phyloP scores from a whole-genome alignment of 1,284 basidiomycete genomes.

The Rhodofomes roseus region DNA sequence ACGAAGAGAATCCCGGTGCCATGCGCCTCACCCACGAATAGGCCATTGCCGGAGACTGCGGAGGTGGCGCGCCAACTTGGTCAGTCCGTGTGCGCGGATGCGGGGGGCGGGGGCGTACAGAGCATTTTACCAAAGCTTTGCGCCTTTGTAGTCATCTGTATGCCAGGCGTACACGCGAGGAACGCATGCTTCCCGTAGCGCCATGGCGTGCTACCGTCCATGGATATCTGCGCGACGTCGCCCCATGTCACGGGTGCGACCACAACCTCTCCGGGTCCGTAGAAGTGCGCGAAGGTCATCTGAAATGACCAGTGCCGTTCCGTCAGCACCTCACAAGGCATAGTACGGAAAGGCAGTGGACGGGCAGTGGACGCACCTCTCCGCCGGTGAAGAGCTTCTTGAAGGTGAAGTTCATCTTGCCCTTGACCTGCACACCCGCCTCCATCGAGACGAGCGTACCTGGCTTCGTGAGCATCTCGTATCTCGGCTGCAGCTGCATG shows the following conservation, averaged over 20 bases:
- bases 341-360: too few species aligned
- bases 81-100: background rate
- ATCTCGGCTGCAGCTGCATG: slow-evolving; percentile 25
- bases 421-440: slow-evolving; percentile 27
- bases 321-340: background rate
- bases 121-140: slow-evolving; percentile 29
- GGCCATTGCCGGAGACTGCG: slow-evolving; percentile 31
- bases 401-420: slow-evolving; percentile 29
- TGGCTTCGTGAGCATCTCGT: slow-evolving; percentile 29
- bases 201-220: slow-evolving; percentile 28
- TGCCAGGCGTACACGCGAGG: slow-evolving; percentile 26
- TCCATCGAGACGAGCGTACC: slow-evolving; percentile 34
- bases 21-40: slow-evolving; percentile 25
- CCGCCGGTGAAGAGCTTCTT: slow-evolving; percentile 28
- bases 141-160: slow-evolving; percentile 23
- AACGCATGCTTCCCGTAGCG: slow-evolving; percentile 29
- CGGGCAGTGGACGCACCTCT: slow-evolving; percentile 14
- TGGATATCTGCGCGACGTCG: slow-evolving; percentile 28
- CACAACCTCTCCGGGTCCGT: slow-evolving; percentile 30
- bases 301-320: slow-evolving; percentile 4
- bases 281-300: slow-evolving; percentile 27
- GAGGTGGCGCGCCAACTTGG: background rate
- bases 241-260: slow-evolving; percentile 33
- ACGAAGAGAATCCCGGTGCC: slow-evolving; percentile 30
- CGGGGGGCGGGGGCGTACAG: slow-evolving; percentile 19